Percentiles rank a stretch among this genome's conserved stretches.
phyloP scores from a whole-genome alignment of 106 monocot genomes.

The Narthecium ossifragum region DNA sequence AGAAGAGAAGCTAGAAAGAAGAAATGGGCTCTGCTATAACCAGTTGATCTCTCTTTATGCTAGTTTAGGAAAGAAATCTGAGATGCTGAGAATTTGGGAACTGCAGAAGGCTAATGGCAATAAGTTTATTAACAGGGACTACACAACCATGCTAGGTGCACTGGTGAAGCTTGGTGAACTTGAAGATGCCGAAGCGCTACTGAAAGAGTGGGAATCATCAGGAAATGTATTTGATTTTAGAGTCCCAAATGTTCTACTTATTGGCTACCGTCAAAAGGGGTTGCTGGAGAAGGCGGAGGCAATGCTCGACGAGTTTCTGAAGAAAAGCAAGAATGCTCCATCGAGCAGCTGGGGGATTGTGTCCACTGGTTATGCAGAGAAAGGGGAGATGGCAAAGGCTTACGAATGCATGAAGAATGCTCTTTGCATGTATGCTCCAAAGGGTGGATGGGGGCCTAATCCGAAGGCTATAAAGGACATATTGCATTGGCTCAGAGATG shows the following conservation, averaged over 20 bases:
- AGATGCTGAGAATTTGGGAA: constrained; percentile 60
- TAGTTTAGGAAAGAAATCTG: constrained; percentile 38
- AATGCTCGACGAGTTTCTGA: constrained; percentile 43
- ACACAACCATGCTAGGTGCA: constrained; percentile 50
- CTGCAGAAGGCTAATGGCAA: constrained; percentile 50
- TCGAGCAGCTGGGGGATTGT: constrained; percentile 64
- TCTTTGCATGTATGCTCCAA: constrained; percentile 36
- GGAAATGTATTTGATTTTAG: constrained; percentile 52
- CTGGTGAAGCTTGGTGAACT: constrained; percentile 63
- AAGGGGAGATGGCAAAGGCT: constrained; percentile 47
- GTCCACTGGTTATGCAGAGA: constrained; percentile 45
- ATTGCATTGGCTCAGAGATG: constrained; percentile 46
- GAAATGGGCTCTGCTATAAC: constrained; percentile 44
- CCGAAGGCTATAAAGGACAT: constrained; percentile 22
- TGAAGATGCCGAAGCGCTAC: constrained; percentile 49
- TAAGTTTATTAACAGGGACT: constrained; percentile 55
- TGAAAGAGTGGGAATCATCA: constrained; percentile 67
- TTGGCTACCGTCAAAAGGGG: constrained; percentile 39
- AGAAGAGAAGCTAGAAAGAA: constrained; percentile 46
- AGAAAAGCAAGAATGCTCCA: constrained; percentile 43
- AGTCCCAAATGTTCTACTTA: constrained; percentile 62
- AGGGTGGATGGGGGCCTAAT: constrained; percentile 50
- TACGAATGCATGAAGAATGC: constrained; percentile 58
- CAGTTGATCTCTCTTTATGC: constrained; percentile 61
- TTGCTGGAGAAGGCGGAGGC: constrained; percentile 70